phyloP scores from a whole-genome alignment of 352 stramenopile species.

The Pilasporangium apinafurcum region DNA sequence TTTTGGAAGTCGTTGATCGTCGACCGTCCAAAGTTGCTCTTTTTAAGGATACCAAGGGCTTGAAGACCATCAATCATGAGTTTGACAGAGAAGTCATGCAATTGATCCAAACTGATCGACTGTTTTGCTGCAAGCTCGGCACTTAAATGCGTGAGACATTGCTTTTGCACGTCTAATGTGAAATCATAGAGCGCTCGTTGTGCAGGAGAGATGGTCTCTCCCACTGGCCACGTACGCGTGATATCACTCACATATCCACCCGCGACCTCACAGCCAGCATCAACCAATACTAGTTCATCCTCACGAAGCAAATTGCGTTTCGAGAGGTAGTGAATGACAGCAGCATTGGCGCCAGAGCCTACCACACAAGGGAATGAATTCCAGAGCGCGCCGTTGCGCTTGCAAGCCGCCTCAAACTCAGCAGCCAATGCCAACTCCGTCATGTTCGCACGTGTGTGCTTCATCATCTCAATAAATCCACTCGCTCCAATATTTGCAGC shows the following conservation, averaged over 20 bases:
- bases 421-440: conserved; percentile 66
- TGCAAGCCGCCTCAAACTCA: conserved; percentile 64
- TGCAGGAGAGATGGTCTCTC: conserved; percentile 29
- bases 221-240: conserved; percentile 72
- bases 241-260: conserved; percentile 81
- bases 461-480: conserved; percentile 80
- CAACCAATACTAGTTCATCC: conserved; percentile 79
- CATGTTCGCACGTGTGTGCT: conserved; percentile 47
- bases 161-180: conserved; percentile 72
- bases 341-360: conserved; percentile 64
- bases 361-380: conserved; percentile 85
- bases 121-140: conserved; percentile 36
- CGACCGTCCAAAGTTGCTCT: conserved; percentile 18
- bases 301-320: conserved; percentile 55
- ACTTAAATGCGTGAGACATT: conserved; percentile 49
- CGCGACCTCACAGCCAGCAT: conserved; percentile 75
- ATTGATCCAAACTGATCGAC: conserved; percentile 56
- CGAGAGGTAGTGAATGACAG: conserved; percentile 77
- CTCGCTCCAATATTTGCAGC: conserved; percentile 56
- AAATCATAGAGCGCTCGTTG: conserved; percentile 70
- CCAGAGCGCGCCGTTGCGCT: conserved; percentile 69
- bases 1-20: conserved; percentile 56
- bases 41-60: conserved; percentile 52
- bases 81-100: conserved; percentile 68
- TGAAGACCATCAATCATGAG: conserved; percentile 66